Base-by-base conservation (phyloP, 2,329 filamentous ascomycete species). In the Zasmidium angulare region DNA sequence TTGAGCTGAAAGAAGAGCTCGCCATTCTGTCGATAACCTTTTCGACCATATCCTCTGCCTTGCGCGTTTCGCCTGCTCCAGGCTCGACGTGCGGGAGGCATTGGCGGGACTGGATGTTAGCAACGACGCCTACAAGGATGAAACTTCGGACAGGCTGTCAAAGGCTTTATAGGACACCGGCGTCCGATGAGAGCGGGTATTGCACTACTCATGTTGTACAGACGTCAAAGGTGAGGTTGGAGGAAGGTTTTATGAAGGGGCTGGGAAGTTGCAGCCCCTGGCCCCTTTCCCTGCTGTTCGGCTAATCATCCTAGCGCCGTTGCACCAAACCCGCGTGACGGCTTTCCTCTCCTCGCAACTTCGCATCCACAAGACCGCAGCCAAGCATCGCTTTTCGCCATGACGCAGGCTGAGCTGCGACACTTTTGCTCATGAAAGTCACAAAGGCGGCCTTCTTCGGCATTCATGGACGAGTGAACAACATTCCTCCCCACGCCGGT, bases 21-120 rank as follows among this genome's bases (percentile, higher is more conserved):
- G 36, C 36, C 36, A 17, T 17, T 17, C 14, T 43, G 12, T 43
- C 12, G n/a, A 43, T 19, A 19, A 17, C n/a, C 11, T 43, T 17
- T 3, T 17, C 4, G 6, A 9, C 6, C 36, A 19, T 43, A 43
- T 17, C 26, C 26, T 29, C 26, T 29, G 26, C 26, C 26, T 4
- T 51, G 46, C 20, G 55, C 56, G 22, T 54, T 54, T n/a, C 51
- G 56, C 29, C 46, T 59, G 47, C 56, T 59, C 22, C 54, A 22
- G 24, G 50, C 19, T 19, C 50, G 24, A 36, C 24, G 50, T 12
- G 21, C 10, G 14, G 50, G 29, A 40, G 50, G 50, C 50, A 53
- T 53, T 36, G 3, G 19, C 22, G 29, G 14, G 23, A 6, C 6
- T n/a, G n/a, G n/a, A n/a, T n/a, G n/a, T n/a, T n/a, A n/a, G n/a